Evolutionary conservation across 2,329 filamentous ascomycete genomes (phyloP).

Genomic region (Phyllosticta citriasiana): DNA sequence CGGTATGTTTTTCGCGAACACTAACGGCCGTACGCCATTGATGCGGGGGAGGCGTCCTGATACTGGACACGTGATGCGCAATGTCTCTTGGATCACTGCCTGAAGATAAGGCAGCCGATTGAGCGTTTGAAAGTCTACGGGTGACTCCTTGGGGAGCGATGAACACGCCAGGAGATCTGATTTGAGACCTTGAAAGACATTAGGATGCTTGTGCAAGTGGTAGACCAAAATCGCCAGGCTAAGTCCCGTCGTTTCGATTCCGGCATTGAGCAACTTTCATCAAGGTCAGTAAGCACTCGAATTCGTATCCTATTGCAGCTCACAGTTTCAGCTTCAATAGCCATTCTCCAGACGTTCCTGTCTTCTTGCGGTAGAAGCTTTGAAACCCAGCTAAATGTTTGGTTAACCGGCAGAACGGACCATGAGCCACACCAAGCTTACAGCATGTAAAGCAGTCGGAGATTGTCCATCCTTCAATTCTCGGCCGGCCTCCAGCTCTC

Average conservation of each 20-base stretch:
- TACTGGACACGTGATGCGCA: slow-evolving; percentile 12
- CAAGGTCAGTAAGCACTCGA: neutral
- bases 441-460: neutral
- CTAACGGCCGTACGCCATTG: slow-evolving; percentile 7
- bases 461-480: neutral
- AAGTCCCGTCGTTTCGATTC: slow-evolving; percentile 28
- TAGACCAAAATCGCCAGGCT: slow-evolving; percentile 26
- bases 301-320: neutral
- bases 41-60: slow-evolving; percentile 13
- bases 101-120: slow-evolving; percentile 14
- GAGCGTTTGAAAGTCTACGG: slow-evolving; percentile 4
- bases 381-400: slow-evolving; percentile 17
- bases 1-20: slow-evolving; percentile 8
- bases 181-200: slow-evolving; percentile 20
- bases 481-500: neutral
- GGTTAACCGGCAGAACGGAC: neutral
- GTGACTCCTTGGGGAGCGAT: neutral
- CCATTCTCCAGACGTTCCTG: slow-evolving; percentile 23
- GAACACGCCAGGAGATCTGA: slow-evolving; percentile 21
- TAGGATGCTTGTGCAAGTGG: slow-evolving; percentile 26
- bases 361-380: slow-evolving; percentile 24
- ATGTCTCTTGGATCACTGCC: slow-evolving; percentile 14
- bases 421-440: neutral
- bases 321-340: slow-evolving; percentile 21
- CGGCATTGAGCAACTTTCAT: slow-evolving; percentile 11